Evolutionary conservation across 2,329 filamentous ascomycete genomes (phyloP).

Genomic region (Ophiocordyceps camponoti-leonardi): DNA sequence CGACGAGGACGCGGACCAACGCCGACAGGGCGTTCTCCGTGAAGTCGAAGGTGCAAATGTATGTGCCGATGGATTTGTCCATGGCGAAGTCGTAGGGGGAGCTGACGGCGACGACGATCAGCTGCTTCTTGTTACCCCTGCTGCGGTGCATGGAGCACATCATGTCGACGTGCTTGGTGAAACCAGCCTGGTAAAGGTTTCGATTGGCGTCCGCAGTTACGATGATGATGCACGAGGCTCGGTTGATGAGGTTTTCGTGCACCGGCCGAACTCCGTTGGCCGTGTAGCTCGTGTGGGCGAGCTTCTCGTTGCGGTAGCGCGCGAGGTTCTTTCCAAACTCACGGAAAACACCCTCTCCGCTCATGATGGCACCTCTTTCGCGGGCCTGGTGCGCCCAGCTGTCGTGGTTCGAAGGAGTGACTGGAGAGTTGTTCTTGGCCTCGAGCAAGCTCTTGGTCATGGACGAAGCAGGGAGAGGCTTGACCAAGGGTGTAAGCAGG

Average conservation of each 20-base stretch:
- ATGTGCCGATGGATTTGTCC: conserved; percentile 79
- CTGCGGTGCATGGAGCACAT: conserved; percentile 74
- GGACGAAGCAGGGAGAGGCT: conserved; percentile 78
- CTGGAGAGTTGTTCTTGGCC: conserved; percentile 21
- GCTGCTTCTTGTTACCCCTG: conserved; percentile 66
- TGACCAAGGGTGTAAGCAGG: conserved; percentile 74
- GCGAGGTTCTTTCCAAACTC: conserved; percentile 81
- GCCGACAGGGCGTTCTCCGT: conserved; percentile 82
- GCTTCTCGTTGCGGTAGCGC: conserved; percentile 65
- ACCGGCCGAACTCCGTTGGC: conserved; percentile 83
- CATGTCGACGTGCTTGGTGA: conserved; percentile 92
- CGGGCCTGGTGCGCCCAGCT: conserved; percentile 37
- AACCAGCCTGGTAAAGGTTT: conserved; percentile 84
- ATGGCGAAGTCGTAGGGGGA: conserved; percentile 95
- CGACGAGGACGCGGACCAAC: conserved; percentile 68
- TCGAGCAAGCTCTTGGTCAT: conserved; percentile 56
- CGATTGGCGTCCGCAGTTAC: conserved; percentile 87
- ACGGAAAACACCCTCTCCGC: conserved; percentile 80
- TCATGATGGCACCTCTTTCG: conserved; percentile 55
- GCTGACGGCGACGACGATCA: conserved; percentile 84
- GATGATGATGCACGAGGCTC: conserved; percentile 75
- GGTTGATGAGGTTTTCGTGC: conserved; percentile 81
- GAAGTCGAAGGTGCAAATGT: conserved; percentile 92
- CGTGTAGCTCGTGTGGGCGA: conserved; percentile 89
- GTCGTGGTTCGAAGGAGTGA: conserved; percentile 28